Base-by-base conservation (phyloP, 1,284 basidiomycete species). In the Trichosporon coremiiforme region DNA sequence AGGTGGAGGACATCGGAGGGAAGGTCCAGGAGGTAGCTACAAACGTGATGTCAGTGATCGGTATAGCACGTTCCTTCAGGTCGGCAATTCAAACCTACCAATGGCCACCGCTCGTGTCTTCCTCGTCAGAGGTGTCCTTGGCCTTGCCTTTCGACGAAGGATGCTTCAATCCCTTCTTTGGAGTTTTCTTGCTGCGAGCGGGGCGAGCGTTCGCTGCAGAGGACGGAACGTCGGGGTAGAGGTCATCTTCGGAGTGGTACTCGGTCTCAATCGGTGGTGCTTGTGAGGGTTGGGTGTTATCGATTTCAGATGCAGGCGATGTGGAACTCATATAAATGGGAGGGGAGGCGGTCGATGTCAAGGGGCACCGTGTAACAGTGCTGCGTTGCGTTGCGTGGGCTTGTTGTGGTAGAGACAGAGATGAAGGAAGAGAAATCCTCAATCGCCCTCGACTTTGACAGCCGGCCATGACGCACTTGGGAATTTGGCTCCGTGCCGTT, bases 1-100 rank as follows among this genome's bases (percentile, higher is more conserved):
- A 75, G 66, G 45, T 78, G 80, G 13, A 83, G 71, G 15, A 82
- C 69, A 66, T 82, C 82, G 20, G 72, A 71, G 0, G 82, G 82
- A 1, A 83, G 71, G 25, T 74, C 68, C 31, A 82, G 74, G 7
- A 83, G 73, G 66, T 76, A 73, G 69, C 81, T 82, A 67, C 25
- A 29, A 22, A 60, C 57, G 57, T 60, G 57, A 60, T 33, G 31
- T 60, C 57, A 60, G 57, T 10, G 31, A 60, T 60, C 57, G n/a
- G 57, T 12, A 67, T 64, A 70, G 64, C 65, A 70, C 73, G 69
- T 65, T 65, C 68, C 62, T 67, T 45, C 25, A n/a, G 47, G 6
- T 9, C 62, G 20, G 50, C 41, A 20, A 45, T 50, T 7, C 29
- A 36, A 29, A 73, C 77, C 67, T 55, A 75, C 74, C 76, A 77